phyloP scores from a whole-genome alignment of 2,329 filamentous ascomycete genomes.

The Fusarium neocosmosporiellum region DNA sequence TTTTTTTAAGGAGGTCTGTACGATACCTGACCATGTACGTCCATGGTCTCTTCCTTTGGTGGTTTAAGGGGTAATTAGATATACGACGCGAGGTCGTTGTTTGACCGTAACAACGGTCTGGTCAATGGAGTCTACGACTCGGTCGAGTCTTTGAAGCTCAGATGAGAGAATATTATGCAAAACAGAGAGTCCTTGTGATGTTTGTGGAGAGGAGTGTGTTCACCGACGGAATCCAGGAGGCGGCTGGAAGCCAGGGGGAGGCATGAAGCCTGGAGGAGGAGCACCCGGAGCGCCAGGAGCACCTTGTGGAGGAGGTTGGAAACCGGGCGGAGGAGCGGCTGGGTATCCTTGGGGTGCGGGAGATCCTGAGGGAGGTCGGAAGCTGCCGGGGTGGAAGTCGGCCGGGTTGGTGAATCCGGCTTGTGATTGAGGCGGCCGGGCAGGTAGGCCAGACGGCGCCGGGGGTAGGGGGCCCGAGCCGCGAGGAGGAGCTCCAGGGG shows the following conservation, averaged over 20 bases:
- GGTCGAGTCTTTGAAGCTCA: constrained; percentile 30
- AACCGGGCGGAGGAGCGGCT: constrained; percentile 54
- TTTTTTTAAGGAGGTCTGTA: constrained; percentile 25
- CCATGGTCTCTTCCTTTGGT: constrained; percentile 30
- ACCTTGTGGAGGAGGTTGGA: constrained; percentile 51
- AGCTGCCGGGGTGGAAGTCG: constrained; percentile 59
- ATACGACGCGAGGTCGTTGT: constrained; percentile 24
- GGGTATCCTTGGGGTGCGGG: constrained; percentile 53
- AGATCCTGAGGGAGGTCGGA: constrained; percentile 53
- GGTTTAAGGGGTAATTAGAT: constrained; percentile 36
- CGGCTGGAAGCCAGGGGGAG: constrained; percentile 58
- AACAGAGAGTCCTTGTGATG: constrained; percentile 16
- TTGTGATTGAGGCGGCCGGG: constrained; percentile 61
- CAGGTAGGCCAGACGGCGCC: constrained; percentile 62
- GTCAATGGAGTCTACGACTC: constrained; percentile 26
- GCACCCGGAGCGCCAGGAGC: constrained; percentile 47
- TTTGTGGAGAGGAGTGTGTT: constrained; percentile 23
- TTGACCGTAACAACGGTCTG: constrained; percentile 26
- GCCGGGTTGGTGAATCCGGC: constrained; percentile 59
- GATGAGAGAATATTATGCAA: constrained; percentile 17
- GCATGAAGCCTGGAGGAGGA: constrained; percentile 56
- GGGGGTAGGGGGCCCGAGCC: constrained; percentile 57
- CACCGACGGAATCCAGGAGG: constrained; percentile 58
- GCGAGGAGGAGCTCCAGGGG: constrained; percentile 44
- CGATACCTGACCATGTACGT: constrained; percentile 39